phyloP scores from a whole-genome alignment of 768 basidiomycete genomes.

The Phylloporus scabripes region DNA sequence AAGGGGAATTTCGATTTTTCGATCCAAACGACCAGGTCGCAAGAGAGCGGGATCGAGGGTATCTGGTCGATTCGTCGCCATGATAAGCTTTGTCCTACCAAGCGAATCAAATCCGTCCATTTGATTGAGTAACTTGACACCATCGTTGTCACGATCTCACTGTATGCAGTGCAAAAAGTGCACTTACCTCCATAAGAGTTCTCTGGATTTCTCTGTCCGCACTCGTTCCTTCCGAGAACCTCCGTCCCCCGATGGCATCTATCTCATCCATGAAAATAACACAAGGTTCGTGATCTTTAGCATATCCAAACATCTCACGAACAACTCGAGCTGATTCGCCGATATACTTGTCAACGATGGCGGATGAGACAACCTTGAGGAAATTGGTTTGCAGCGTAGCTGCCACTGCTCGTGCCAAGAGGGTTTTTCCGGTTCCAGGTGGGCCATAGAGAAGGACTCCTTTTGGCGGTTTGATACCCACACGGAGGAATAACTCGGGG shows the following conservation, averaged over 20 bases:
- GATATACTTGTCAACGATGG: slow-evolving; percentile 98
- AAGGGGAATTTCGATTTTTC: slow-evolving; percentile 96
- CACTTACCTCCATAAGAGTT: slow-evolving; percentile 88
- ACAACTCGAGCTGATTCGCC: slow-evolving; percentile 96
- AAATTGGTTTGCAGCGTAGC: slow-evolving; percentile 94
- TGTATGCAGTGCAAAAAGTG: background rate
- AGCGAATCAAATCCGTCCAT: slow-evolving; percentile 99
- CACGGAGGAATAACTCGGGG: slow-evolving; percentile 91
- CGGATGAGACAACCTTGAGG: slow-evolving; percentile 96
- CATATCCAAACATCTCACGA: slow-evolving; percentile 99
- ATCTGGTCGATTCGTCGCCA: slow-evolving; percentile 99
- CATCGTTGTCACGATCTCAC: background rate
- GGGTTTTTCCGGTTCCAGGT: slow-evolving; percentile 94
- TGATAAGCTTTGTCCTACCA: slow-evolving; percentile 93
- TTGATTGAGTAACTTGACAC: slow-evolving; percentile 81
- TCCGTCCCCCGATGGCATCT: slow-evolving; percentile 92
- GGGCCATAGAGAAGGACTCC: slow-evolving; percentile 95
- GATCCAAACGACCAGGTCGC: slow-evolving; percentile 91
- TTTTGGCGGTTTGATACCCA: slow-evolving; percentile 94
- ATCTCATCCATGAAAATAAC: slow-evolving; percentile 99
- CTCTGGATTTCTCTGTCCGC: slow-evolving; percentile 99
- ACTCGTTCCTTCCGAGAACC: slow-evolving; percentile 92
- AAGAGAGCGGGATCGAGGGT: slow-evolving; percentile 95
- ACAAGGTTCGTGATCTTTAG: slow-evolving; percentile 95
- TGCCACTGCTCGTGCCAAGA: slow-evolving; percentile 93